A percentile compares a stretch with the other conserved stretches of the same genome.
Conservation (phyloP, 495 filamentous ascomycete genomes). For the Lindgomyces ingoldianus region DNA sequence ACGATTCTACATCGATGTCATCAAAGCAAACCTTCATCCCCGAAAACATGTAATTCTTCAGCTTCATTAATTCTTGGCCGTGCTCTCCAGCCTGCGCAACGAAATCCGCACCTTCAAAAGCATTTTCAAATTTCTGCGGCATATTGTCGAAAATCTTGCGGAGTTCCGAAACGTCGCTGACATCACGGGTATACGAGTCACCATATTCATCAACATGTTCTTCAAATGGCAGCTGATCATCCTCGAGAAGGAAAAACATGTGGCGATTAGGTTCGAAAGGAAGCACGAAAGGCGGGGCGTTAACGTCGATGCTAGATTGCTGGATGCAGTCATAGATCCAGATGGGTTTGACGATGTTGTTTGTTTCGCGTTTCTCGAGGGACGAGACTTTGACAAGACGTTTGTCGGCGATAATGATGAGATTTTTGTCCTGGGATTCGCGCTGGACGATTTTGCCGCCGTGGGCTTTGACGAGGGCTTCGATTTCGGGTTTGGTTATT, state of each 20-base stretch:
- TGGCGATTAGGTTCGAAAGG: conserved; percentile 70
- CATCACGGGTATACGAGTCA: conserved; percentile 81
- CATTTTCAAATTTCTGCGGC: conserved; percentile 43
- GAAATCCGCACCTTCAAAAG: conserved; percentile 38
- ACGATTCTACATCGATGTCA: neutral
- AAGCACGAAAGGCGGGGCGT: conserved; percentile 58
- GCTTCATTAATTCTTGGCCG: conserved; percentile 53
- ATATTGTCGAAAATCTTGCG: conserved; percentile 54
- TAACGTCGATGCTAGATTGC: conserved; percentile 64
- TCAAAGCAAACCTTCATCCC: conserved; percentile 59
- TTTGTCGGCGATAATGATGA: conserved; percentile 77
- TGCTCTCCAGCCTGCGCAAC: conserved; percentile 58
- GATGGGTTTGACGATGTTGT: conserved; percentile 71
- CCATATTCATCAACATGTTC: conserved; percentile 70
- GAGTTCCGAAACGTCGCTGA: conserved; percentile 63
- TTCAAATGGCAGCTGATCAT: conserved; percentile 50
- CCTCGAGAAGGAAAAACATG: conserved; percentile 57
- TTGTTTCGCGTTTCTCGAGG: conserved; percentile 66
- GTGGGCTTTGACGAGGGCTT: conserved; percentile 81
- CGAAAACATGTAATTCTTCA: conserved; percentile 69
- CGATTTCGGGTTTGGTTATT: conserved; percentile 77
- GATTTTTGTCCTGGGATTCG: conserved; percentile 59
- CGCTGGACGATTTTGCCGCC: conserved; percentile 83
- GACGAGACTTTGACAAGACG: conserved; percentile 80
- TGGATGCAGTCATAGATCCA: conserved; percentile 85